phyloP scores from a whole-genome alignment of 176 grass and related monocot genomes.

The Oryza rufipogon region DNA sequence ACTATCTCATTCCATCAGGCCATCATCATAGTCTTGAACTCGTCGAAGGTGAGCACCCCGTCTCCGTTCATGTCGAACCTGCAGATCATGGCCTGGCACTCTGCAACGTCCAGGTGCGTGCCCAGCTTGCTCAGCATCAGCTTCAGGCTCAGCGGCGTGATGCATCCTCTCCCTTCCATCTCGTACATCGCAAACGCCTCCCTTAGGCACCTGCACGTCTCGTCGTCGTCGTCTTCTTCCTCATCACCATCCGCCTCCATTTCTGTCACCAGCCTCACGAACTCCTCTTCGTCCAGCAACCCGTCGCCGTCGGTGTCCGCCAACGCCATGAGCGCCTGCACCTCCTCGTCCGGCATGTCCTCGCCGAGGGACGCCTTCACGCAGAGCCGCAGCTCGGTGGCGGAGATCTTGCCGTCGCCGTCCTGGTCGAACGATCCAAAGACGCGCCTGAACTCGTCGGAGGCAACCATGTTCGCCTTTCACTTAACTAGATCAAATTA shows the following conservation, averaged over 20 bases:
- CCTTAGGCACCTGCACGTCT: background rate
- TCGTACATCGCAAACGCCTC: slow-evolving; percentile 42
- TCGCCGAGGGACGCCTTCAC: slow-evolving; percentile 20
- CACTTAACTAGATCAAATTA: no score
- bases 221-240: background rate
- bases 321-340: background rate
- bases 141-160: slow-evolving; percentile 40
- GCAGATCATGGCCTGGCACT: slow-evolving; percentile 39
- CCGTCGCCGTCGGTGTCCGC: slow-evolving; percentile 36
- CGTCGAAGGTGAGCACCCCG: slow-evolving; percentile 47
- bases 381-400: slow-evolving; percentile 25
- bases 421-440: slow-evolving; percentile 34
- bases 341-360: slow-evolving; percentile 33
- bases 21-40: slow-evolving; percentile 50
- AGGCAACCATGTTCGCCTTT: no score
- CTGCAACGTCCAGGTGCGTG: slow-evolving; percentile 18
- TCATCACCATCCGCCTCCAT: background rate
- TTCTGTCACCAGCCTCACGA: slow-evolving; percentile 7
- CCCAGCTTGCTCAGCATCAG: slow-evolving; percentile 26
- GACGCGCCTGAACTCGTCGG: background rate
- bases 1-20: background rate
- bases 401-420: slow-evolving; percentile 41
- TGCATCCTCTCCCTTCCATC: slow-evolving; percentile 42
- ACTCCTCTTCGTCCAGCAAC: slow-evolving; percentile 38
- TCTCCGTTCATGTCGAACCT: slow-evolving; percentile 44